phyloP scores from a whole-genome alignment of 164 flowering plant species.

The Tetracentron sinense region DNA sequence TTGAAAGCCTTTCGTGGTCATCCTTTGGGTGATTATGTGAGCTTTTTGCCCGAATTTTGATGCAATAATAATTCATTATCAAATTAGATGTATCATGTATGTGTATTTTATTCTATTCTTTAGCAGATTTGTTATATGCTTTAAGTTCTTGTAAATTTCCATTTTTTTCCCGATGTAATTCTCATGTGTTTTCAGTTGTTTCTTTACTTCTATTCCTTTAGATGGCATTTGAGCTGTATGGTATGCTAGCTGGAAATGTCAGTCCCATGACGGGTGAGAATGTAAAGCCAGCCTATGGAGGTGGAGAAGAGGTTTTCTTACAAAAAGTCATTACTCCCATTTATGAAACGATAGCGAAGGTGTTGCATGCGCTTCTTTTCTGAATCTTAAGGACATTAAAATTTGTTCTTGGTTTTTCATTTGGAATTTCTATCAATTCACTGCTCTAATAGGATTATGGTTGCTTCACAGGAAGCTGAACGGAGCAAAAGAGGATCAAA shows the following conservation, averaged over 20 bases:
- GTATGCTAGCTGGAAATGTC: constrained; percentile 98
- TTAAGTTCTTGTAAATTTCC: too few relatives aligned
- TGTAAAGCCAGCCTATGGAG: constrained; percentile 97
- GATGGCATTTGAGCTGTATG: constrained; percentile 99
- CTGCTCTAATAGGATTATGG: neutral
- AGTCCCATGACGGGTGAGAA: constrained; percentile 97
- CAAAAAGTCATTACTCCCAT: constrained; percentile 93
- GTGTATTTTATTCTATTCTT: too few relatives aligned
- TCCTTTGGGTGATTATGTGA: neutral
- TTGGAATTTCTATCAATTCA: neutral
- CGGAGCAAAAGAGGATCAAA: constrained; percentile 76
- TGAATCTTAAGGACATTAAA: neutral
- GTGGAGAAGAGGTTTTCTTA: constrained; percentile 90
- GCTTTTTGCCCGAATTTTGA: too few relatives aligned
- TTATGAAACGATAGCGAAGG: constrained; percentile 83
- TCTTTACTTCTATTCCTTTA: constrained; percentile 15
- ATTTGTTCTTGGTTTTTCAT: neutral
- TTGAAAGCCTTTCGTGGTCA: neutral
- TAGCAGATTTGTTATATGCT: too few relatives aligned
- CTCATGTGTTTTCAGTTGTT: too few relatives aligned
- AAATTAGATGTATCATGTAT: too few relatives aligned
- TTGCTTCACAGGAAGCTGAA: constrained; percentile 69
- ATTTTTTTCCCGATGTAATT: too few relatives aligned
- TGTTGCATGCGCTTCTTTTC: constrained; percentile 17
- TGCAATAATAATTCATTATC: too few relatives aligned